Base-by-base conservation (phyloP, 2,329 filamentous ascomycete species). In the Nigrograna mackinnonii region DNA sequence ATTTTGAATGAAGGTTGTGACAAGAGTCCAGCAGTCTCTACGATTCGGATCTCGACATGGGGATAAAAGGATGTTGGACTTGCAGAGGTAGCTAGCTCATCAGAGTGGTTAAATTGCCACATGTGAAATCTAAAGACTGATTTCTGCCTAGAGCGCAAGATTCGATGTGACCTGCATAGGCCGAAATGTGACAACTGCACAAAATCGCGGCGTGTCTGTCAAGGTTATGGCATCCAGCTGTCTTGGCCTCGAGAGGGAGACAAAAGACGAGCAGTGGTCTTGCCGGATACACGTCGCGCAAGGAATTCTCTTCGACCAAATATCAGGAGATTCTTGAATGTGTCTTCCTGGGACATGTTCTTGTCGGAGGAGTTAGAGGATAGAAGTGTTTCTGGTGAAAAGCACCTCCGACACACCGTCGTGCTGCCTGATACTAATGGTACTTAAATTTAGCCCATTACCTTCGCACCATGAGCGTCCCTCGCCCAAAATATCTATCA, bases 21-120 rank as follows among this genome's bases (percentile, higher is more conserved):
- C 26, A 37, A 37, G 35, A 22, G 6, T 26, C 20, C 22, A 9
- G 9, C 16, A 22, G 21, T 37, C 18, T 37, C 14, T 22, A 37
- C n/a, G 18, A 37, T 37, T 35, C 18, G 33, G 33, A 35, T 33
- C 22, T 47, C 36, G 33, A 32, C 19, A 50, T 47, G 44, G 47
- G 44, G 43, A 36, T 42, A 19, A 50, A 50, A 43, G 44, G 47
- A 6, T 50, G 44, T 35, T 50, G 44, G 47, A 50, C 47, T 14
- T 50, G 44, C 35, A 47, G 44, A 50, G 44, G 47, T 50, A 44
- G 33, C 24, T 20, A 37, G 22, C 22, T 21, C 28, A 33, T 28
- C 24, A 28, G 22, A 40, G 32, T 39, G 16, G 28, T 22, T 14
- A 26, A 47, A 26, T 31, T 31, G 16, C 19, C 22, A 34, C 38